Evolutionary conservation across 257 asterid genomes (phyloP), one percentile per base, ranked within the genome.

Genomic region (Solanum clarkiae): DNA sequence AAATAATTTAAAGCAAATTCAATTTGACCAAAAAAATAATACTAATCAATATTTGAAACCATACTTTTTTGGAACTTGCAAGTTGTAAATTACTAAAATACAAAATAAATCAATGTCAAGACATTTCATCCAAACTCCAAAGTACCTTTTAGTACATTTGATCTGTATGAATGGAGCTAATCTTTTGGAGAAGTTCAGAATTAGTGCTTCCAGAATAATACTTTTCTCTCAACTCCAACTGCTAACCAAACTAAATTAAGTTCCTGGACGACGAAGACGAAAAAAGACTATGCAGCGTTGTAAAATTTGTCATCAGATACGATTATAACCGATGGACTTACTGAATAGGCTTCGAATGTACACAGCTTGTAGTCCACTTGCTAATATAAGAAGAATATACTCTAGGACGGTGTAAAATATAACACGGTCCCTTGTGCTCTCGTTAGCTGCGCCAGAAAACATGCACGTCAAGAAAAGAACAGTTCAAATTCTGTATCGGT

Each of bases 371-470:
- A 95, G 92, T 72, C 90, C 90, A 55, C 98, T 94, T 44, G 89
- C 92, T 53, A 88, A 80, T 80, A 89, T 91, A 84, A 94, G 92
- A 89, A 93, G 75, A 22, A 91, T 29, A 90, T 96, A 96, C 65
- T 96, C 99, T 26, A 90, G 95, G 10, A 92, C 88, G 0, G 98
- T 92, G 94, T 94, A 96, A 65, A 89, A 89, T 55, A 95, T 91
- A 18, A 95, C 98, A 0, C 98, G 98, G 86, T 81, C 87, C 53
- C 95, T 85, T 24, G 98, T 95, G 86, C 97, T 94, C 94, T 94
- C 95, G 32, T 93, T 96, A 14, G 96, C 99, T 96, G 95, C 93
- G 92, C 57, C 80, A 66, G 44, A 29, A 49, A 53, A 83, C 51
- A 83, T 40, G 80, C 80, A 66, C n/a, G 72, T 49, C 56, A 29